These are phyloP conservation scores for Spiraea crenata DNA, from an alignment of 331 rosid genomes.

Conservation along the genomic window DNA sequence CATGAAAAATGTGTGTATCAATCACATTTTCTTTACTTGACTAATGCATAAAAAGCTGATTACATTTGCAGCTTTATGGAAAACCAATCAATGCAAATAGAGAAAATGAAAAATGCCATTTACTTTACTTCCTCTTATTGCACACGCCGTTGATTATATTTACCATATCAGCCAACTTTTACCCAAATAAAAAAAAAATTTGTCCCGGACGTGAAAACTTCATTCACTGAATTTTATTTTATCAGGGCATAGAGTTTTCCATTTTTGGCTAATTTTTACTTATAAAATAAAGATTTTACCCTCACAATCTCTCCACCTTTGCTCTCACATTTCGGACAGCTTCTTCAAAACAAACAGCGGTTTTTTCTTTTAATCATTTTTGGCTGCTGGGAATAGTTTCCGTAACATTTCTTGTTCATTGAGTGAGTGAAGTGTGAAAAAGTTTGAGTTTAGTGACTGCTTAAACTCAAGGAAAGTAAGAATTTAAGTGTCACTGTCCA, in stretches of 20 bases:
- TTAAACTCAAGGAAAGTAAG: background rate
- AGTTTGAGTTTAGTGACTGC: constrained; percentile 24
- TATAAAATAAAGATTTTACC: constrained; percentile 2
- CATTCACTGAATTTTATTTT: constrained; percentile 67
- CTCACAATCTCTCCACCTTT: constrained; percentile 29
- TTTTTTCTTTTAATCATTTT: constrained; percentile 9
- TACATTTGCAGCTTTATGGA: constrained; percentile 57
- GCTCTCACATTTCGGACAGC: constrained; percentile 32
- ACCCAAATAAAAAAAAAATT: background rate
- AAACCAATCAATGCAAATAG: constrained; percentile 29
- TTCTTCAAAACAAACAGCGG: constrained; percentile 11
- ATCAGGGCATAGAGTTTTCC: constrained; percentile 53
- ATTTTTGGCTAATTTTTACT: background rate
- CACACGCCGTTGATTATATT: constrained; percentile 21
- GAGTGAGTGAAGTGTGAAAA: constrained; percentile 13
- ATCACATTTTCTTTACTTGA: no score
- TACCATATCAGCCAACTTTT: constrained; percentile 36
- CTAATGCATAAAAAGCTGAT: no score
- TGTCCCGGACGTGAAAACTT: constrained; percentile 69
- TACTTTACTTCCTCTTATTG: constrained; percentile 17
- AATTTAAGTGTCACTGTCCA: background rate
- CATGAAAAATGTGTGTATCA: no score
- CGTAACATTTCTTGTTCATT: constrained; percentile 8
- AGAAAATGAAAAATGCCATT: constrained; percentile 24
- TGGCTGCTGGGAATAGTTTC: background rate